These are phyloP conservation scores for Elsinoe batatas DNA, from an alignment of 2,329 filamentous ascomycete species.

Conservation along the genomic window DNA sequence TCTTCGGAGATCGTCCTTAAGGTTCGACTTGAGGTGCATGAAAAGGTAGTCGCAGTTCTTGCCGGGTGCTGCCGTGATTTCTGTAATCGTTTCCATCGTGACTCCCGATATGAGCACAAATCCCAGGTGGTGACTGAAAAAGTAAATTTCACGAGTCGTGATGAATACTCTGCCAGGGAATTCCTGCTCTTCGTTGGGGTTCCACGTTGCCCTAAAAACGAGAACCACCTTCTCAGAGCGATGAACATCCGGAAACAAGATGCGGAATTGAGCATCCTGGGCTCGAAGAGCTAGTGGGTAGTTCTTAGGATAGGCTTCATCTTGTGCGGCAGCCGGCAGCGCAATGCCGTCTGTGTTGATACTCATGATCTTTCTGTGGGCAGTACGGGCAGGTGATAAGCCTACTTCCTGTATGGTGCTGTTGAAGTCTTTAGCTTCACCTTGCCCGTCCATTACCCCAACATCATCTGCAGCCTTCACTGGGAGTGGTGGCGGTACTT, in stretches of 20 bases:
- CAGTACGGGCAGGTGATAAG: slow-evolving; percentile 17
- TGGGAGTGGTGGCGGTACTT: slow-evolving; percentile 13
- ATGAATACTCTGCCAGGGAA: slow-evolving; percentile 82
- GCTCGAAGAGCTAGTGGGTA: slow-evolving; percentile 65
- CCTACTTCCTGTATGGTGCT: slow-evolving; percentile 8
- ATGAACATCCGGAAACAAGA: slow-evolving; percentile 75
- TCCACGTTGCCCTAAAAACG: slow-evolving; percentile 90
- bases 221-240: slow-evolving; percentile 73
- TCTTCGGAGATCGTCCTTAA: slow-evolving; percentile 49
- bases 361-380: slow-evolving; percentile 49
- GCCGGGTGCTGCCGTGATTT: slow-evolving; percentile 82
- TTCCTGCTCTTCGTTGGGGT: slow-evolving; percentile 61
- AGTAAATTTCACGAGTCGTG: slow-evolving; percentile 80
- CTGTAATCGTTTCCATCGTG: slow-evolving; percentile 64
- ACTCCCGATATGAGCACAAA: slow-evolving; percentile 76
- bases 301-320: slow-evolving; percentile 55
- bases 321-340: slow-evolving; percentile 19
- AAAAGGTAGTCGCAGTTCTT: slow-evolving; percentile 83
- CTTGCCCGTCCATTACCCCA: slow-evolving; percentile 23
- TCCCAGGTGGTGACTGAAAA: slow-evolving; percentile 91
- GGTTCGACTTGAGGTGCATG: slow-evolving; percentile 58
- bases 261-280: slow-evolving; percentile 86
- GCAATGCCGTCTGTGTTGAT: slow-evolving; percentile 33
- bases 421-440: slow-evolving; percentile 16
- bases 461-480: slow-evolving; percentile 23